phyloP scores from a whole-genome alignment of 148 eudicot species.

The Polygonum aviculare region DNA sequence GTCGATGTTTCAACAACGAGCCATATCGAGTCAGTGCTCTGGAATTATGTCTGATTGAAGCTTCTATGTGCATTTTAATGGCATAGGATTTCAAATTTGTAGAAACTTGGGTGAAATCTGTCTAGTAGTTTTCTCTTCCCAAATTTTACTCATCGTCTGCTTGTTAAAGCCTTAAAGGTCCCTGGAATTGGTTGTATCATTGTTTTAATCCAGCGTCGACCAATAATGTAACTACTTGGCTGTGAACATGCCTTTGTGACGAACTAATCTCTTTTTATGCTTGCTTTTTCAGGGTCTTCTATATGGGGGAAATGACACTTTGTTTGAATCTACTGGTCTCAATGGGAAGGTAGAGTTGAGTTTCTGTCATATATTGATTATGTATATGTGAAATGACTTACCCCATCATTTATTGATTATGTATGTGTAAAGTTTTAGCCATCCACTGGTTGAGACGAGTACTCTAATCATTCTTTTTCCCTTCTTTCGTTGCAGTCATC shows the following conservation, averaged over 20 bases:
- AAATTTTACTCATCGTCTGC: background rate
- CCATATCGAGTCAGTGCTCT: background rate
- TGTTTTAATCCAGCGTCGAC: background rate
- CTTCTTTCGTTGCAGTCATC: conserved; percentile 63
- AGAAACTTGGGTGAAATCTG: background rate
- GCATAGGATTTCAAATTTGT: background rate
- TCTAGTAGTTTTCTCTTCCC: background rate
- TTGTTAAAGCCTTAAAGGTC: background rate
- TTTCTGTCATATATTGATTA: background rate
- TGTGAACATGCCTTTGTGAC: background rate
- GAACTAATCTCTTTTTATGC: background rate
- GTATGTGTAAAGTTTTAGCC: background rate
- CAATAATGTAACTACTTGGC: background rate
- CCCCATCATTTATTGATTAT: background rate
- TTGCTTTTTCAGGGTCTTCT: conserved; percentile 72
- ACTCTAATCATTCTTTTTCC: background rate
- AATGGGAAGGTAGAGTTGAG: conserved; percentile 40
- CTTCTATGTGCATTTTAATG: background rate
- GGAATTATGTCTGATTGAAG: background rate
- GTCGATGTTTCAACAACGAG: background rate
- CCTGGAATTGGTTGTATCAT: background rate
- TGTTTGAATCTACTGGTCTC: conserved; percentile 89
- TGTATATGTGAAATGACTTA: background rate
- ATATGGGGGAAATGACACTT: conserved; percentile 68
- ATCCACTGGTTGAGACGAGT: background rate